Evolutionary conservation across 2,329 filamentous ascomycete species (phyloP).

Genomic region (Chaetomium globosum): DNA sequence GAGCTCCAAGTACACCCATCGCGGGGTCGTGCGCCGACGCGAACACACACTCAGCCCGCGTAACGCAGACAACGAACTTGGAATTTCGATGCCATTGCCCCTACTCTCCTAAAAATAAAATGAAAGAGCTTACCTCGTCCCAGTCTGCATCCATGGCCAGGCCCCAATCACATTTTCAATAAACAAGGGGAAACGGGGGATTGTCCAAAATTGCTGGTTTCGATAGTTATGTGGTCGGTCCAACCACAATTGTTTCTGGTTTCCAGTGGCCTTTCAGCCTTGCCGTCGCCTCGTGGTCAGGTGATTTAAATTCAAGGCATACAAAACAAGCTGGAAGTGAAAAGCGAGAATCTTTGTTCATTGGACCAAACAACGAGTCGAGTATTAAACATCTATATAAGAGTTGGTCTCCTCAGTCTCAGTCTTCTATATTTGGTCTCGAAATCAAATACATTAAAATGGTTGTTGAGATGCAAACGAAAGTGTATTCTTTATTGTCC

Average conservation of each 20-base stretch:
- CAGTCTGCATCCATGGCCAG: slow-evolving; percentile 65
- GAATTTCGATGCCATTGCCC: neutral
- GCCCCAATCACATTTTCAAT: slow-evolving; percentile 33
- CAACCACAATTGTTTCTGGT: slow-evolving; percentile 13
- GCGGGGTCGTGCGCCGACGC: slow-evolving; percentile 1
- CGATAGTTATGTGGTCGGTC: neutral
- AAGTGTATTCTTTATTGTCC: too few relatives aligned
- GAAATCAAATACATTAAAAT: too few relatives aligned
- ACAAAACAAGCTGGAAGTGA: too few relatives aligned
- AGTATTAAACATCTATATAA: too few relatives aligned
- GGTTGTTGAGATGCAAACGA: too few relatives aligned
- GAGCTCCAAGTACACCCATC: slow-evolving; percentile 3
- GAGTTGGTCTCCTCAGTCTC: too few relatives aligned
- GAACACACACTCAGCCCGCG: neutral
- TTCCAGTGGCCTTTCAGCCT: slow-evolving; percentile 13
- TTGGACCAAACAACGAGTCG: too few relatives aligned
- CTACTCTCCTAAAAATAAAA: neutral
- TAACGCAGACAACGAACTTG: neutral
- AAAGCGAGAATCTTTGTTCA: too few relatives aligned
- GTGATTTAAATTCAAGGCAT: too few relatives aligned
- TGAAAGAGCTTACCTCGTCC: slow-evolving; percentile 60
- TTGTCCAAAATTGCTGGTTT: slow-evolving; percentile 18
- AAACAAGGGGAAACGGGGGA: slow-evolving; percentile 2
- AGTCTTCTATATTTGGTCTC: too few relatives aligned
- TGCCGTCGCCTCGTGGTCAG: neutral